Evolutionary conservation across 148 eudicot species (phyloP).

Genomic region (Cornus florida): DNA sequence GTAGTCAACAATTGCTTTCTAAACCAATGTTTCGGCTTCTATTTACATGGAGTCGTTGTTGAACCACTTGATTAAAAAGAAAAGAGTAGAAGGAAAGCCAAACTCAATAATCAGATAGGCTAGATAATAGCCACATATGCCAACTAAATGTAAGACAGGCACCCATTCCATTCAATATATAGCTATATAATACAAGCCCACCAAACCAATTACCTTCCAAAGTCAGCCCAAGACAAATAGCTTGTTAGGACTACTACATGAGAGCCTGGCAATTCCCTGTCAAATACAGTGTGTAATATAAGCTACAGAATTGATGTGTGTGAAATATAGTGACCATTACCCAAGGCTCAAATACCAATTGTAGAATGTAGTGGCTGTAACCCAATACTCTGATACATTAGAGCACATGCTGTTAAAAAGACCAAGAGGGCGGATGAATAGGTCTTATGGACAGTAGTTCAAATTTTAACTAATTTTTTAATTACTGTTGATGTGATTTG

Average conservation of each 20-base stretch:
- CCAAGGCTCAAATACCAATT: conserved; percentile 22
- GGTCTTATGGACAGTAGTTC: no score
- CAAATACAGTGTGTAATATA: neutral
- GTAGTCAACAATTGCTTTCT: neutral
- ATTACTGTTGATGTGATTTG: no score
- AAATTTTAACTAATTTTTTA: no score
- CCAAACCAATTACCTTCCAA: neutral
- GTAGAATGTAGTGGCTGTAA: no score
- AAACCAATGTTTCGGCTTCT: neutral
- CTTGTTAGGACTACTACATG: neutral
- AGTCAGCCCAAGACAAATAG: neutral
- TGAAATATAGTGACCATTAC: no score
- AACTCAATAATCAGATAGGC: neutral
- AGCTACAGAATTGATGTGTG: no score
- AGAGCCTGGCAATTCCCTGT: neutral
- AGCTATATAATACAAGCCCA: neutral
- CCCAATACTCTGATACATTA: no score
- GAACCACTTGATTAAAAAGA: neutral
- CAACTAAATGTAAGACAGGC: neutral
- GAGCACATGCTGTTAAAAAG: no score
- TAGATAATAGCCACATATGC: neutral
- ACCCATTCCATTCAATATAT: neutral
- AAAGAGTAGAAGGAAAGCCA: neutral
- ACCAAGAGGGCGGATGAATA: no score
- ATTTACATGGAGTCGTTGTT: neutral